Conservation (phyloP, 2,329 filamentous ascomycete genomes). For the Didymella arachidicola region DNA sequence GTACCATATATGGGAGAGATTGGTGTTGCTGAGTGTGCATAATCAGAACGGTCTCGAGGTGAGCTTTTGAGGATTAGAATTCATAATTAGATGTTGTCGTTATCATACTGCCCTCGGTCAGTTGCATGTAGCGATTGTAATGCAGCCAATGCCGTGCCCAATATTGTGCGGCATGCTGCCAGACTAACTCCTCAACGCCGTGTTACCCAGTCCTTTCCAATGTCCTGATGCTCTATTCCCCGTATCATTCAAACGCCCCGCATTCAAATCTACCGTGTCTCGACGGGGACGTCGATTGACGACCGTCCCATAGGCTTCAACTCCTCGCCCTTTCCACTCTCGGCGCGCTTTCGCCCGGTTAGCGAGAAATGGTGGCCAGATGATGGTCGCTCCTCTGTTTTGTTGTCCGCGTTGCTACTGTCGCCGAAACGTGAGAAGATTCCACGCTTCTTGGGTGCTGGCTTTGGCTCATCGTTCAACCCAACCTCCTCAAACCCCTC, state of each 20-base stretch:
- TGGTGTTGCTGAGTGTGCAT: background rate
- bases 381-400: slow-evolving; percentile 52
- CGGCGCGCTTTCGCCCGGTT: slow-evolving; percentile 75
- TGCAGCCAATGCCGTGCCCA: slow-evolving; percentile 23
- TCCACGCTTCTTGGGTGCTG: slow-evolving; percentile 73
- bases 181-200: slow-evolving; percentile 24
- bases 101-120: slow-evolving; percentile 13
- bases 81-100: slow-evolving; percentile 18
- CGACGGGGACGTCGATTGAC: slow-evolving; percentile 33
- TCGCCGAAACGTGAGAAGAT: slow-evolving; percentile 86
- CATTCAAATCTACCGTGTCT: slow-evolving; percentile 30
- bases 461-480: slow-evolving; percentile 76
- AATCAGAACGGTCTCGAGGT: background rate
- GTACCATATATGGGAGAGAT: background rate
- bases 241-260: slow-evolving; percentile 11
- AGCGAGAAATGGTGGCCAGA: slow-evolving; percentile 68
- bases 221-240: slow-evolving; percentile 1
- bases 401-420: slow-evolving; percentile 39
- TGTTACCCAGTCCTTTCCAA: slow-evolving; percentile 10
- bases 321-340: slow-evolving; percentile 73
- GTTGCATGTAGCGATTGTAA: slow-evolving; percentile 26
- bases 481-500: slow-evolving; percentile 92
- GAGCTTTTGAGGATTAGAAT: slow-evolving; percentile 9
- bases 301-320: slow-evolving; percentile 67
- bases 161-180: slow-evolving; percentile 28